These are phyloP conservation scores for Xylaria castorea DNA, from an alignment of 495 filamentous ascomycete species.

Conservation along the genomic window DNA sequence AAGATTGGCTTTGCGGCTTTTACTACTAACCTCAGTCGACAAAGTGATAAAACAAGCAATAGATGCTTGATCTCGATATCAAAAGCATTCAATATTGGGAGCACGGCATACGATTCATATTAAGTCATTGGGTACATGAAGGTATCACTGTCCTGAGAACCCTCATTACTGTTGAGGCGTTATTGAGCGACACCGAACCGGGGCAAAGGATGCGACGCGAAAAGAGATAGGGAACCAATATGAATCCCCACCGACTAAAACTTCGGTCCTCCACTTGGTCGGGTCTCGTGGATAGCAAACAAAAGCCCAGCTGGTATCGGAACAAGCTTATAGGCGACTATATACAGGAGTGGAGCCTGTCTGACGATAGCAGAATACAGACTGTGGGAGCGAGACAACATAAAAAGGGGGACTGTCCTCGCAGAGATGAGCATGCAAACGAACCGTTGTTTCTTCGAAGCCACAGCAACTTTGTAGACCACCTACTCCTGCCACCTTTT, in stretches of 20 bases:
- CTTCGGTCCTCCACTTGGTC: slow-evolving; percentile 21
- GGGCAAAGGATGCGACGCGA: neutral
- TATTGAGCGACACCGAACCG: neutral
- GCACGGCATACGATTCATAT: neutral
- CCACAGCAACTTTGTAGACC: slow-evolving; percentile 20
- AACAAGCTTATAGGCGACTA: slow-evolving; percentile 8
- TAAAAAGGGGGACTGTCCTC: slow-evolving; percentile 23
- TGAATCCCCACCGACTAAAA: slow-evolving; percentile 22
- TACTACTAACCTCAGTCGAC: neutral
- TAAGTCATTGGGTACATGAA: neutral
- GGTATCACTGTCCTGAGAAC: neutral
- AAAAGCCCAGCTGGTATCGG: slow-evolving; percentile 8
- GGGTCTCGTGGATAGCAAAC: slow-evolving; percentile 12
- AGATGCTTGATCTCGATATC: neutral
- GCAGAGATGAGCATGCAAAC: neutral
- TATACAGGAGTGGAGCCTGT: slow-evolving; percentile 13
- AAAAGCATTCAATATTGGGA: neutral
- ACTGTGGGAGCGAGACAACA: slow-evolving; percentile 6
- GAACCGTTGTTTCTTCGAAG: neutral
- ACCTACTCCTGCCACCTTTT: no score
- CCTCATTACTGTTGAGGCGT: neutral
- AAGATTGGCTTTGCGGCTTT: neutral
- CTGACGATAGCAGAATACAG: neutral
- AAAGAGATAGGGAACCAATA: neutral
- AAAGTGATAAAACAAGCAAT: neutral